phyloP scores from a whole-genome alignment of 208 protist species.

The Trypanosoma melophagium region DNA sequence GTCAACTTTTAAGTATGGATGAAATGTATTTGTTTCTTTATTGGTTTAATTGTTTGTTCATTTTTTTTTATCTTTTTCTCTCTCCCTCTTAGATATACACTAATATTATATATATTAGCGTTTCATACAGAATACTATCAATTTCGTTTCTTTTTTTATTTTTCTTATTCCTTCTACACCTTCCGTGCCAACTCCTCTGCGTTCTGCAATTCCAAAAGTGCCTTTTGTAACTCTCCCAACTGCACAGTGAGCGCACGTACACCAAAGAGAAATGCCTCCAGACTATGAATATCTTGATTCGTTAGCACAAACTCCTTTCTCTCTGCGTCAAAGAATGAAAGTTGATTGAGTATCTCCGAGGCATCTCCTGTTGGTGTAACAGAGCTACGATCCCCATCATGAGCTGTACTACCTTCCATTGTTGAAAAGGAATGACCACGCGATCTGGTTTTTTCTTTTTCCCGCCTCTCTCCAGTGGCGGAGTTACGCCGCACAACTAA shows the following conservation, averaged over 20 bases:
- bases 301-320: slow-evolving; percentile 78
- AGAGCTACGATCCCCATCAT: slow-evolving; percentile 11
- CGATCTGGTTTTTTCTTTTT: neutral
- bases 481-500: neutral
- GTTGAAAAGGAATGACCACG: neutral
- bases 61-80: neutral
- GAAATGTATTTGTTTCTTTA: neutral
- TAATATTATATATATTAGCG: neutral
- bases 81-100: neutral
- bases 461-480: too few species aligned
- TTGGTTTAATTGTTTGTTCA: neutral
- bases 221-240: slow-evolving; percentile 82
- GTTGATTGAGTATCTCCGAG: slow-evolving; percentile 31
- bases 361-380: neutral
- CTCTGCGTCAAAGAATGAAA: slow-evolving; percentile 66
- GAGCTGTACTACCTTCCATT: neutral
- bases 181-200: slow-evolving; percentile 62
- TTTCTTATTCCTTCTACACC: slow-evolving; percentile 34
- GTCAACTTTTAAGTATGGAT: neutral
- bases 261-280: slow-evolving; percentile 88
- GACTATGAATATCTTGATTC: slow-evolving; percentile 86
- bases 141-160: slow-evolving; percentile 6
- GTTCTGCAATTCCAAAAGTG: slow-evolving; percentile 82
- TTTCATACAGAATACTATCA: neutral
- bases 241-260: slow-evolving; percentile 65